phyloP scores from a whole-genome alignment of 176 grass and related monocot species.

The Lolium multiflorum region DNA sequence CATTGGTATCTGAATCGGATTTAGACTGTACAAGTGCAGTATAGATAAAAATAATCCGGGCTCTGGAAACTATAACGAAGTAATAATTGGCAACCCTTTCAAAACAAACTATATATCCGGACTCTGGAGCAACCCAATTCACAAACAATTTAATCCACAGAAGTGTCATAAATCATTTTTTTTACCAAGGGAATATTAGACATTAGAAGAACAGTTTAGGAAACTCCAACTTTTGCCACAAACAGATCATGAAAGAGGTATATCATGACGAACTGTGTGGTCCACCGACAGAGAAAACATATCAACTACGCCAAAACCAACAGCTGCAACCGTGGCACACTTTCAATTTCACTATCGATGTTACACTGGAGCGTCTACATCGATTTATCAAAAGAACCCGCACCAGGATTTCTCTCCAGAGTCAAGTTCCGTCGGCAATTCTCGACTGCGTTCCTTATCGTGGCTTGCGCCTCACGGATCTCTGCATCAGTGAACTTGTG shows the following conservation, averaged over 20 bases:
- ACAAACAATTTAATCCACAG: slow-evolving; percentile 10
- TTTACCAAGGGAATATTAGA: background rate
- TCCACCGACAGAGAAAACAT: background rate
- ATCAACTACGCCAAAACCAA: slow-evolving; percentile 2
- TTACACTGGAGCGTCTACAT: background rate
- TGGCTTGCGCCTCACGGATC: slow-evolving; percentile 59
- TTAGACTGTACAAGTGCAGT: no score
- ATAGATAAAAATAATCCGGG: no score
- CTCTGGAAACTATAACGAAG: background rate
- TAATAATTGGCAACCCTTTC: background rate
- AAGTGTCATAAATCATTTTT: background rate
- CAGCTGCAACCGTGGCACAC: background rate
- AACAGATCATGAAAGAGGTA: background rate
- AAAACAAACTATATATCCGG: background rate
- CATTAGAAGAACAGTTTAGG: background rate
- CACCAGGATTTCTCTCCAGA: slow-evolving; percentile 49
- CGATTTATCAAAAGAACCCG: slow-evolving; percentile 37
- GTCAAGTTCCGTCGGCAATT: slow-evolving; percentile 65
- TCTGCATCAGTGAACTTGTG: slow-evolving; percentile 76
- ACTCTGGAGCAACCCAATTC: background rate
- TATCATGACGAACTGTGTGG: background rate
- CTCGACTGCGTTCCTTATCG: slow-evolving; percentile 64
- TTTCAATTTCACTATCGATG: background rate
- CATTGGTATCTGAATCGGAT: no score
- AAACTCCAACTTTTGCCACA: background rate